Conservation (phyloP, 2,329 filamentous ascomycete species). For the Cyphellophora attinorum region DNA sequence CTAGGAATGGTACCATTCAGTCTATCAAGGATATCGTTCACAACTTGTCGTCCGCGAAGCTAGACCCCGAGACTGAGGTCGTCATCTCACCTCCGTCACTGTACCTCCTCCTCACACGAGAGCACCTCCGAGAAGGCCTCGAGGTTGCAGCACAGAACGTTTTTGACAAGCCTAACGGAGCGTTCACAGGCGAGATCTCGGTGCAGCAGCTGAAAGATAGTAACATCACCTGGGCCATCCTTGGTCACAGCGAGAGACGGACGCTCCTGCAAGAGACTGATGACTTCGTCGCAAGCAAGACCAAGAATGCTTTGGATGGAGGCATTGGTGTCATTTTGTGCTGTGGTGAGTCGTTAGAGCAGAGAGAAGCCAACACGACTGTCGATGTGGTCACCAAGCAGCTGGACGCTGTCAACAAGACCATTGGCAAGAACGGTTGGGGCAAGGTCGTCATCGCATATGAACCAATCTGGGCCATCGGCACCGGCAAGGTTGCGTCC, state of each 20-base stretch:
- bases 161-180: constrained; percentile 92
- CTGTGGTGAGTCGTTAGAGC: constrained; percentile 87
- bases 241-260: constrained; percentile 92
- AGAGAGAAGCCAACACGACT: constrained; percentile 22
- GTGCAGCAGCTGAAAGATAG: constrained; percentile 83
- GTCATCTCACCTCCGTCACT: constrained; percentile 85
- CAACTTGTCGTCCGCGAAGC: constrained; percentile 73
- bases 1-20: constrained; percentile 85
- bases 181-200: constrained; percentile 94
- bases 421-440: constrained; percentile 65
- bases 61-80: constrained; percentile 58
- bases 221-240: constrained; percentile 79
- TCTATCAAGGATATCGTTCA: constrained; percentile 85
- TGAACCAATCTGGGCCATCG: constrained; percentile 90
- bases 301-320: constrained; percentile 80
- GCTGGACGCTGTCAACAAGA: constrained; percentile 69
- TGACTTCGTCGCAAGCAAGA: constrained; percentile 81
- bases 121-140: constrained; percentile 64
- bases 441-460: constrained; percentile 92
- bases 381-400: constrained; percentile 64
- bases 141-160: constrained; percentile 94
- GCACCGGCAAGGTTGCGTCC: constrained; percentile 86
- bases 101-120: constrained; percentile 80
- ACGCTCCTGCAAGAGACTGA: constrained; percentile 82
- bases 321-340: constrained; percentile 90